These are phyloP conservation scores for Kluyveromyces starmeri DNA, from an alignment of 805 yeast genomes.

Conservation along the genomic window DNA sequence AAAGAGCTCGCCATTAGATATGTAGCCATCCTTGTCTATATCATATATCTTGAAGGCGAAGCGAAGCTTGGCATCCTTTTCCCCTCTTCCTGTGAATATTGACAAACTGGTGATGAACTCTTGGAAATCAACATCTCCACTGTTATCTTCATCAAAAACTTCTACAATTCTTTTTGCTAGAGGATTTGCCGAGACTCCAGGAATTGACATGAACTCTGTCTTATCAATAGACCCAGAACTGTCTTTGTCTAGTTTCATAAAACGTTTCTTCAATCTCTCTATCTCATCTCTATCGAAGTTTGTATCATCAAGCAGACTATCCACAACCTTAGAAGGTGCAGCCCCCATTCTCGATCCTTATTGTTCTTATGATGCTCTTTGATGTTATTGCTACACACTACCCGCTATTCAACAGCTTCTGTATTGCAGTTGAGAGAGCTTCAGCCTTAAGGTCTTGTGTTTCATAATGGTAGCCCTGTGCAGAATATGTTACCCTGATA, in stretches of 20 bases:
- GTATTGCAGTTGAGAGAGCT: no score
- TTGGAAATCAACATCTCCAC: constrained; percentile 90
- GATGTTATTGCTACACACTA: no score
- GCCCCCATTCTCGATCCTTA: constrained; percentile 55
- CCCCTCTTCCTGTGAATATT: constrained; percentile 78
- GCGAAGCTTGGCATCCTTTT: constrained; percentile 67
- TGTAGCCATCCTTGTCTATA: constrained; percentile 89
- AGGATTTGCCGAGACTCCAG: constrained; percentile 87
- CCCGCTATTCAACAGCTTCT: no score
- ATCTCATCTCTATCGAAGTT: constrained; percentile 86
- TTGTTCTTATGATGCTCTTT: no score
- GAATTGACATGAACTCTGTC: constrained; percentile 83
- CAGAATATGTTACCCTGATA: no score
- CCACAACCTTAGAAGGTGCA: constrained; percentile 52
- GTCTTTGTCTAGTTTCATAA: constrained; percentile 91
- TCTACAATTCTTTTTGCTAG: constrained; percentile 85
- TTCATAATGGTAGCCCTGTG: no score
- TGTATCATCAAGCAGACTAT: constrained; percentile 70
- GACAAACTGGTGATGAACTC: constrained; percentile 85
- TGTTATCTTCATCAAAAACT: constrained; percentile 86
- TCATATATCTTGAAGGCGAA: constrained; percentile 94
- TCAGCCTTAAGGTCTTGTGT: no score
- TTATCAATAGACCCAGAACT: constrained; percentile 87
- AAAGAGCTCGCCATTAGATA: constrained; percentile 91
- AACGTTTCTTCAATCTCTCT: constrained; percentile 81